Percentiles rank a stretch among this genome's conserved stretches.
These are phyloP conservation scores for Xylariaceae sp. DNA, from an alignment of 2,329 filamentous ascomycete genomes.

Conservation along the genomic window DNA sequence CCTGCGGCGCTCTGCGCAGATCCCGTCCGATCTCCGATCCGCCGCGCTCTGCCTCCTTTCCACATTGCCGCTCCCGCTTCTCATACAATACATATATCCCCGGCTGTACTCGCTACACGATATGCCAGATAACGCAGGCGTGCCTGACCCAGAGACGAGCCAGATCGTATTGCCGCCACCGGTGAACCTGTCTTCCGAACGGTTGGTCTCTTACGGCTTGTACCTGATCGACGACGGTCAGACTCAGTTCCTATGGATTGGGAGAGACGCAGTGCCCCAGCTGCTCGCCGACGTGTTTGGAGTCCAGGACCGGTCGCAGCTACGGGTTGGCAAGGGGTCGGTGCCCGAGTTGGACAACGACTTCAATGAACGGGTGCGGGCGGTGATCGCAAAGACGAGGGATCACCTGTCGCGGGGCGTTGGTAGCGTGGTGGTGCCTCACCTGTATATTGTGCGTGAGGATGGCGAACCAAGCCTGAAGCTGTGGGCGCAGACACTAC, in stretches of 20 bases:
- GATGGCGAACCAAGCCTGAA: conserved; percentile 94
- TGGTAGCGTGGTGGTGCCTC: conserved; percentile 87
- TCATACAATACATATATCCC: conserved; percentile 91
- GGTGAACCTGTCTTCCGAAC: conserved; percentile 80
- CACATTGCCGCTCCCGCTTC: conserved; percentile 79
- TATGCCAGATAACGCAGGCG: conserved; percentile 90
- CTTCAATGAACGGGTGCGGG: conserved; percentile 90
- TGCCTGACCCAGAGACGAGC: conserved; percentile 78
- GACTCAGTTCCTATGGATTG: conserved; percentile 96
- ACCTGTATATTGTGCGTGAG: conserved; percentile 88
- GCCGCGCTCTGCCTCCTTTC: conserved; percentile 92
- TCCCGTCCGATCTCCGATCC: conserved; percentile 87
- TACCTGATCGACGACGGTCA: conserved; percentile 97
- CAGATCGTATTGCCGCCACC: conserved; percentile 83
- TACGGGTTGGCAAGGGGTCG: conserved; percentile 86
- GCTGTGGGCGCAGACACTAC: conserved; percentile 91
- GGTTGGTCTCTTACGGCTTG: conserved; percentile 80
- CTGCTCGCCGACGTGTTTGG: conserved; percentile 88
- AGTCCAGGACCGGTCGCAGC: conserved; percentile 70
- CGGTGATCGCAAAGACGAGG: conserved; percentile 84
- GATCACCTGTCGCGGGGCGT: conserved; percentile 83
- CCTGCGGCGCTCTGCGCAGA: conserved; percentile 86
- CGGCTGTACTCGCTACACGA: conserved; percentile 84
- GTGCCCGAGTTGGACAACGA: conserved; percentile 88
- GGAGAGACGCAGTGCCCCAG: conserved; percentile 85